Percentiles rank a stretch among this genome's conserved stretches.
Conservation (phyloP, 2,329 filamentous ascomycete species). For the Pseudogymnoascus sp. region DNA sequence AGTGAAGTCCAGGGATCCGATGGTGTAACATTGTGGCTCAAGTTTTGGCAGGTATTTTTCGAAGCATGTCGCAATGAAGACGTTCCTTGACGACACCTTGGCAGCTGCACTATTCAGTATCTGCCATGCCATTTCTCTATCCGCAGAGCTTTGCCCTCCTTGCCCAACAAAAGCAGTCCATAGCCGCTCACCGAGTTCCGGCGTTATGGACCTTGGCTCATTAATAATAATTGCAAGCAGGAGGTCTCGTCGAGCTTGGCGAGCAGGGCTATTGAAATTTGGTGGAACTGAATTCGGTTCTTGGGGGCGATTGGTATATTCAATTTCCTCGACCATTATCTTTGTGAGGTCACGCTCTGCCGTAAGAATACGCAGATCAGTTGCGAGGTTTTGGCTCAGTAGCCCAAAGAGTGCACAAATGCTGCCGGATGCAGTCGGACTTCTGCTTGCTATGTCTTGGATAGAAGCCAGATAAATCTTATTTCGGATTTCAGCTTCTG, state of each 20-base stretch:
- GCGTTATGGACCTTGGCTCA: slow-evolving; percentile 53
- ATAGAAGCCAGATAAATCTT: slow-evolving; percentile 61
- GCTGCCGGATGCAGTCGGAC: slow-evolving; percentile 61
- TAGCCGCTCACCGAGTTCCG: slow-evolving; percentile 53
- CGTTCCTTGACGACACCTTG: slow-evolving; percentile 40
- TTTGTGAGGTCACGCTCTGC: slow-evolving; percentile 53
- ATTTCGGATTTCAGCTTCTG: slow-evolving; percentile 47
- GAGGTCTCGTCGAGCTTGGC: slow-evolving; percentile 48
- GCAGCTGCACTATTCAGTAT: slow-evolving; percentile 47
- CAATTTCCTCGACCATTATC: slow-evolving; percentile 58
- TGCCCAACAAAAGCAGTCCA: slow-evolving; percentile 69
- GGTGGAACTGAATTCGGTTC: slow-evolving; percentile 24
- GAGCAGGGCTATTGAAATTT: slow-evolving; percentile 34
- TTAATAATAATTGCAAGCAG: slow-evolving; percentile 51
- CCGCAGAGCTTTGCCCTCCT: slow-evolving; percentile 48
- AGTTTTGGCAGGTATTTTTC: slow-evolving; percentile 50
- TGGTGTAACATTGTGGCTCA: slow-evolving; percentile 50
- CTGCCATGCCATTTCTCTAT: slow-evolving; percentile 62
- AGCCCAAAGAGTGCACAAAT: slow-evolving; percentile 54
- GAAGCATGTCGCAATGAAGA: slow-evolving; percentile 49
- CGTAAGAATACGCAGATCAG: slow-evolving; percentile 50
- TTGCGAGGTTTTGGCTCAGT: slow-evolving; percentile 37
- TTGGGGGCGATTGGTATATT: slow-evolving; percentile 31
- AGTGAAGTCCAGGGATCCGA: slow-evolving; percentile 56
- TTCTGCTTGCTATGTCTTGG: slow-evolving; percentile 56